Conservation (phyloP, 2,329 filamentous ascomycete species). For the Penicillium sp. region DNA sequence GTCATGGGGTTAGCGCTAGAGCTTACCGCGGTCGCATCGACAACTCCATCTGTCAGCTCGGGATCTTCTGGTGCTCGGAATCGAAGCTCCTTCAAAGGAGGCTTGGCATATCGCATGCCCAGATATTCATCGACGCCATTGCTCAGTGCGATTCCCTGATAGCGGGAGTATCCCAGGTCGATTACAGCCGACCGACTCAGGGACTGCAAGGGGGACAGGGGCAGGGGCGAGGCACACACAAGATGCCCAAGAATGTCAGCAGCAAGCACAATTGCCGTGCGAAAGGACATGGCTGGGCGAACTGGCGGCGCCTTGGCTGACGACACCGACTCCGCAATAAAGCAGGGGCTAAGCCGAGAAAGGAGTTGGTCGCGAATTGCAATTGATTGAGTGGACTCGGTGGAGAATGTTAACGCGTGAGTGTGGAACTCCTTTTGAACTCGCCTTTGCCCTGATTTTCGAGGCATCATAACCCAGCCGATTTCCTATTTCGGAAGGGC, state of each 20-base stretch:
- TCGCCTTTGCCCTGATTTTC: not conserved
- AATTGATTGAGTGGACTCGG: not conserved
- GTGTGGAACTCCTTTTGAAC: no score
- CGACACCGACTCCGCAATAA: not conserved
- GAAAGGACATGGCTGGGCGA: not conserved
- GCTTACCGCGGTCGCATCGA: conserved; percentile 48
- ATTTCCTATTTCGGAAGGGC: not conserved
- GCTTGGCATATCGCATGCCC: conserved; percentile 69
- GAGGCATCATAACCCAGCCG: not conserved
- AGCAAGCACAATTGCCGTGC: conserved; percentile 3
- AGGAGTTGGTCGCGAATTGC: not conserved
- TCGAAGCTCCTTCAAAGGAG: conserved; percentile 63
- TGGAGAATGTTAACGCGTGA: no score
- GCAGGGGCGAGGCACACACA: conserved; percentile 1
- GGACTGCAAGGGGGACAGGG: not conserved
- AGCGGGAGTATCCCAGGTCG: conserved; percentile 65
- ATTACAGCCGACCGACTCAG: conserved; percentile 41
- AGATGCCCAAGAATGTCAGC: conserved; percentile 13
- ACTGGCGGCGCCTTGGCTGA: not conserved
- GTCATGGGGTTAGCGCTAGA: conserved; percentile 14
- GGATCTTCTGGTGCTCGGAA: conserved; percentile 68
- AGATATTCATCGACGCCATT: conserved; percentile 69
- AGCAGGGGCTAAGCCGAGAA: not conserved
- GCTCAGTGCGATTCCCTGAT: conserved; percentile 56
- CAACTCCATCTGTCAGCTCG: conserved; percentile 32